Percentiles rank a stretch among this genome's conserved stretches.
phyloP scores from a whole-genome alignment of 2,329 filamentous ascomycete species.

The Phialemonium atrogriseum region DNA sequence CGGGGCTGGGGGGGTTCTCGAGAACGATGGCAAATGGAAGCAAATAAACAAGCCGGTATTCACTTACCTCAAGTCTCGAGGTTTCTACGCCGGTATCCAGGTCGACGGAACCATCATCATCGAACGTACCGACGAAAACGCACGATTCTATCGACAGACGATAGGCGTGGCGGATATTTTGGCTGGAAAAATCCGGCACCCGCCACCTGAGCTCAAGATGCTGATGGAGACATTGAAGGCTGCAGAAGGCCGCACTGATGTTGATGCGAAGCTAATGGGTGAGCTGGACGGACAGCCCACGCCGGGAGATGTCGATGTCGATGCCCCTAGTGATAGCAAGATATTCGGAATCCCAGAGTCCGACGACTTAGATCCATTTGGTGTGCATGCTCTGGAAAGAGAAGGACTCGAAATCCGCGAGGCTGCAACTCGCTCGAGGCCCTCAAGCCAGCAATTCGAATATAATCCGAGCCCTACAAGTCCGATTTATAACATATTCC shows the following conservation, averaged over 20 bases:
- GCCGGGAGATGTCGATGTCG: conserved; percentile 25
- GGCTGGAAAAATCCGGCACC: conserved; percentile 5
- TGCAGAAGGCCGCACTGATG: conserved; percentile 21
- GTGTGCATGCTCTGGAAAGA: conserved; percentile 25
- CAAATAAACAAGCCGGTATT: conserved; percentile 52
- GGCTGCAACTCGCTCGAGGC: conserved; percentile 23
- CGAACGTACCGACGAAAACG: conserved; percentile 69
- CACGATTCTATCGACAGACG: conserved; percentile 54
- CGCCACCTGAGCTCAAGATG: conserved; percentile 7
- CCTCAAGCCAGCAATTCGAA: conserved; percentile 25
- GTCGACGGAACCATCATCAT: conserved; percentile 76
- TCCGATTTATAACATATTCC: conserved; percentile 16
- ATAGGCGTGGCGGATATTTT: conserved; percentile 6
- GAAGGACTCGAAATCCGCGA: conserved; percentile 27
- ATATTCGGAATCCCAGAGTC: conserved; percentile 28
- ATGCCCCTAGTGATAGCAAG: conserved; percentile 15
- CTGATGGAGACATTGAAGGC: conserved; percentile 16
- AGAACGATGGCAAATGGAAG: conserved; percentile 15
- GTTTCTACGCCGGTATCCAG: conserved; percentile 70
- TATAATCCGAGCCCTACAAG: conserved; percentile 26
- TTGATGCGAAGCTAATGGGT: conserved; percentile 22
- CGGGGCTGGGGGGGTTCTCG: conserved; percentile 54
- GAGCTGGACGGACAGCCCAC: conserved; percentile 24
- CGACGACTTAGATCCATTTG: conserved; percentile 28
- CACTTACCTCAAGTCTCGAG: conserved; percentile 75